Evolutionary conservation across 495 filamentous ascomycete genomes (phyloP), one percentile per base, ranked within the genome.

Genomic region (Cryomyces minteri): DNA sequence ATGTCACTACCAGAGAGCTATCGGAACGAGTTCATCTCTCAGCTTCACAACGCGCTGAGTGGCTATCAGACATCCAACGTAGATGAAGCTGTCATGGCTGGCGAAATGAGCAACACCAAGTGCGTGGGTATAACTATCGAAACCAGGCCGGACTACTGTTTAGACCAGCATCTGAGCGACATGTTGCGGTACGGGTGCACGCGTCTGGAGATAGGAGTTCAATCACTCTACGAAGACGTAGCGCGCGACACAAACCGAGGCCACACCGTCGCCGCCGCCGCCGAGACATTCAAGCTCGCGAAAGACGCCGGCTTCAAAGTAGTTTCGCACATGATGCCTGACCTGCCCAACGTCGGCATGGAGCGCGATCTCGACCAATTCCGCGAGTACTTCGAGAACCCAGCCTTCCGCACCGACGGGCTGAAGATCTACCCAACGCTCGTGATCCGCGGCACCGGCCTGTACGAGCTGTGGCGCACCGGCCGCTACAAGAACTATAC

Each of bases 281-380:
- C 82, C 10, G 83, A 98, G 61, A 96, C 88, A 0, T 98, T 98
- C 62, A 84, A 78, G 54, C 71, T 94, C 12, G 77, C 92, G 45
- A 98, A 98, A 62, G 90, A 98, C 62, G 85, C 92, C 29, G 90
- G 90, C 11, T 98, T 94, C 72, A 98, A 98, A 62, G 88, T 98
- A 5, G 90, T 98, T 52, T 87, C 80, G 49, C 90, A 98, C 62
- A 98, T 98, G 90, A 98, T 98, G 90, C 90, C 90, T 10, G 90
- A 98, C 58, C 68, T 98, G 30, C 90, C 90, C 9, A 98, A 98
- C 55, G 90, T 98, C 5, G 90, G 90, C 46, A 92, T 95, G 82
- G 92, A 96, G 64, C 80, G 90, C 49, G 90, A 98, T 58, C 67
- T 98, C 29, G 86, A 88, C 57, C 90, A 98, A 53, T 98, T 98